phyloP scores from a whole-genome alignment of 768 basidiomycete genomes.

The Tubosaeta sp. region DNA sequence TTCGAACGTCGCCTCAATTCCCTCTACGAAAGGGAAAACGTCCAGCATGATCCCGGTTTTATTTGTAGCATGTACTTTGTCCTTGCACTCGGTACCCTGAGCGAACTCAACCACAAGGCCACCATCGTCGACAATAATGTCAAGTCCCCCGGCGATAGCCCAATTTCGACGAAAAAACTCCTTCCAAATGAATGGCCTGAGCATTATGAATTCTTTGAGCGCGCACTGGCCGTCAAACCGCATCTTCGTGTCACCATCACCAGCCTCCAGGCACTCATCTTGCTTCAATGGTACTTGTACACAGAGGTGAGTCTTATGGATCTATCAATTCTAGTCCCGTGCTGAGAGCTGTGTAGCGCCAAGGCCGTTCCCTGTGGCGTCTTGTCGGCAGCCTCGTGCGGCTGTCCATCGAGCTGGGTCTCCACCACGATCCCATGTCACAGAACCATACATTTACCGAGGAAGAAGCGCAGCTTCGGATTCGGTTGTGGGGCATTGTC shows the following conservation, averaged over 20 bases:
- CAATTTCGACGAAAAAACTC: slow-evolving; percentile 50
- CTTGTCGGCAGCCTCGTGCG: slow-evolving; percentile 82
- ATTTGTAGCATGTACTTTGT: slow-evolving; percentile 75
- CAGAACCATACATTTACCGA: slow-evolving; percentile 62
- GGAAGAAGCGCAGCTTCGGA: slow-evolving; percentile 74
- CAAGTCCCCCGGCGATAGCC: slow-evolving; percentile 29
- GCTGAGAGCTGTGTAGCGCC: slow-evolving; percentile 48
- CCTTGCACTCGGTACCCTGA: slow-evolving; percentile 76
- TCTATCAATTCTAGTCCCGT: not conserved
- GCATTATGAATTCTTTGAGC: slow-evolving; percentile 81
- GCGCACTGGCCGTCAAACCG: slow-evolving; percentile 73
- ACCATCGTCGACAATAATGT: slow-evolving; percentile 47
- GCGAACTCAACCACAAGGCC: slow-evolving; percentile 73
- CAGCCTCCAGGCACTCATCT: slow-evolving; percentile 77
- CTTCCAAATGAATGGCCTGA: slow-evolving; percentile 66
- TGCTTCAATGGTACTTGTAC: slow-evolving; percentile 87
- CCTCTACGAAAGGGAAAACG: slow-evolving; percentile 55
- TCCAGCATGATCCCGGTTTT: slow-evolving; percentile 70
- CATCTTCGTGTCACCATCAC: slow-evolving; percentile 79
- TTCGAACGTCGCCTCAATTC: slow-evolving; percentile 62
- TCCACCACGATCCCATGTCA: slow-evolving; percentile 79
- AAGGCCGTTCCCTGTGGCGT: slow-evolving; percentile 87
- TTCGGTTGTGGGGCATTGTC: slow-evolving; percentile 81
- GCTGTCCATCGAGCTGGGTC: slow-evolving; percentile 75
- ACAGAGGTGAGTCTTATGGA: slow-evolving; percentile 56